Base-by-base conservation (phyloP, 257 asterid species). In the Datura wrightii region DNA sequence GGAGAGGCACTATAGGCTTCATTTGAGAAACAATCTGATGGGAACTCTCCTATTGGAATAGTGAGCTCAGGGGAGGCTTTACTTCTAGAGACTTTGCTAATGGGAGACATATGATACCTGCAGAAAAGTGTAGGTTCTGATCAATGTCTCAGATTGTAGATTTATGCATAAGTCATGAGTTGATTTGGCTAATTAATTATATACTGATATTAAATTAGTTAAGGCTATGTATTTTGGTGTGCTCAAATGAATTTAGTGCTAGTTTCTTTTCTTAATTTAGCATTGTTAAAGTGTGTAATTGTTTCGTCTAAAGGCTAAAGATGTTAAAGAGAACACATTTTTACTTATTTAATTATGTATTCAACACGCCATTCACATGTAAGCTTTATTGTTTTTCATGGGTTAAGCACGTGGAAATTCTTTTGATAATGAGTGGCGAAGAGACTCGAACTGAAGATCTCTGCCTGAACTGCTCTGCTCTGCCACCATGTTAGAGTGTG, bases 161-260 rank as follows among this genome's bases (percentile, higher is more conserved):
- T 31, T 13, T 31, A 76, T 50, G 11, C 81, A 24, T 6, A 76
- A 48, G 18, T 70, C 37, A 5, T 5, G 24, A 50, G 44, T 48
- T 74, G 60, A 74, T 46, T 74, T 48, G 8, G 60, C 81, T 48
- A 74, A 74, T 48, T 36, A 48, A 74, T 44, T 53, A 52, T 15
- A 34, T 4, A 34, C 10, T 52, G 82, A 19, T 78, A 34, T 52
- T 78, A 53, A 34, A 78, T 24, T 34, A 78, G 48, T 3, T 53
- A 78, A 56, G 16, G 81, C 15, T 78, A 52, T 78, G 31, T 78
- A 52, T 15, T 50, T 53, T 78, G 15, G 63, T 53, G 42, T 78
- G 24, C 15, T 78, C 82, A 78, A 34, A 78, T 78, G 62, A 69
- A 24, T 50, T 78, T 78, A 8, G 48, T 78, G 50, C 63, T 78